phyloP scores from a whole-genome alignment of 371 early-diverging fungal species.

The Gilbertella persicaria region DNA sequence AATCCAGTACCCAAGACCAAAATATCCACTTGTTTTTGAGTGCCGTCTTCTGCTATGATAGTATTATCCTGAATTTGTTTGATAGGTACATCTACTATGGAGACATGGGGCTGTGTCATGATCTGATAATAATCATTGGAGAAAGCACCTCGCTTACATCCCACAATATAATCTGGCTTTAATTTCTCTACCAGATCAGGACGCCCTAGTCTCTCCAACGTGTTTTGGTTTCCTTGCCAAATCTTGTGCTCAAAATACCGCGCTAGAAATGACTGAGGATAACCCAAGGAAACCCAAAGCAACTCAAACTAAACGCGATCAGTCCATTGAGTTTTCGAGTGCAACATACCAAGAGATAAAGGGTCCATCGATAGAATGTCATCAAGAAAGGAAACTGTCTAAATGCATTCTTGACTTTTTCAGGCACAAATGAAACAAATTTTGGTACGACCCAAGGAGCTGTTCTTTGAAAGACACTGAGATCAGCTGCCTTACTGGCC shows the following conservation, averaged over 20 bases:
- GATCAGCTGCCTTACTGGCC: slow-evolving; percentile 32
- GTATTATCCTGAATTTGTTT: slow-evolving; percentile 37
- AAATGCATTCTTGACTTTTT: slow-evolving; percentile 44
- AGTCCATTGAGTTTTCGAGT: neutral
- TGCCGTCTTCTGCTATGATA: slow-evolving; percentile 40
- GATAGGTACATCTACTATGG: slow-evolving; percentile 43
- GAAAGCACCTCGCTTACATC: slow-evolving; percentile 60
- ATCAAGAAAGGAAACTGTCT: slow-evolving; percentile 37
- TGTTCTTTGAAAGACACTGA: slow-evolving; percentile 53
- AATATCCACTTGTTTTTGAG: slow-evolving; percentile 47
- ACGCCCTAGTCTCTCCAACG: slow-evolving; percentile 18
- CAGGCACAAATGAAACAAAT: slow-evolving; percentile 24
- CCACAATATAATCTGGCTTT: slow-evolving; percentile 51
- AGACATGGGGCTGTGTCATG: slow-evolving; percentile 44
- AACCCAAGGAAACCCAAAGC: neutral
- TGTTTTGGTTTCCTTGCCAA: too few relatives aligned
- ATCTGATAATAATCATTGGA: slow-evolving; percentile 52
- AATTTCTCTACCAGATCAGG: slow-evolving; percentile 36
- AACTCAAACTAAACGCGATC: slow-evolving; percentile 16
- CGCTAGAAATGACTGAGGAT: neutral
- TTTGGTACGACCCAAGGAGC: slow-evolving; percentile 39
- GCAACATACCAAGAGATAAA: slow-evolving; percentile 1
- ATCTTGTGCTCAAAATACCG: neutral
- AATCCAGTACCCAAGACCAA: slow-evolving; percentile 68
- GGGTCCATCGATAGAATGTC: slow-evolving; percentile 18